These are phyloP conservation scores for Epicoccum sorghinum DNA, from an alignment of 2,329 filamentous ascomycete species.

Conservation along the genomic window DNA sequence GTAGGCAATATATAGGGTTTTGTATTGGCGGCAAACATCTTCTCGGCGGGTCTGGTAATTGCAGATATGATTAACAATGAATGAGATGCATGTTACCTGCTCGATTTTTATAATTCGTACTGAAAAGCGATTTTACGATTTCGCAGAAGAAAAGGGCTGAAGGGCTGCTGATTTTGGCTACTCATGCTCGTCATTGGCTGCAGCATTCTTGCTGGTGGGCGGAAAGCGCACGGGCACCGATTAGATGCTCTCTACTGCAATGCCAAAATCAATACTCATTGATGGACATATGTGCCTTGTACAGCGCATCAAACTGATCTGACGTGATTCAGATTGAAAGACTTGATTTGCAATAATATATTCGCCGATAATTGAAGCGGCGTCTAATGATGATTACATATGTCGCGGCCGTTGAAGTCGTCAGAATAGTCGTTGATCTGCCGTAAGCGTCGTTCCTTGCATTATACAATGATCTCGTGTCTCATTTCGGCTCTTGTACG, in stretches of 20 bases:
- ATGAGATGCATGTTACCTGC: too few relatives aligned
- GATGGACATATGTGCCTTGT: too few relatives aligned
- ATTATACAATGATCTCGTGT: slow-evolving; percentile 6
- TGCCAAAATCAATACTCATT: not conserved
- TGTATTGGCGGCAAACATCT: slow-evolving; percentile 12
- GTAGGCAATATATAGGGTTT: slow-evolving; percentile 8
- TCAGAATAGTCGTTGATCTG: not conserved
- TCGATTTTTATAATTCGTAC: not conserved
- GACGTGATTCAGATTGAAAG: too few relatives aligned
- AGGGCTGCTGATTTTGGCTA: slow-evolving; percentile 3
- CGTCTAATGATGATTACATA: not conserved
- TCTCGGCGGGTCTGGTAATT: not conserved
- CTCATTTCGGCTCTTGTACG: slow-evolving; percentile 18
- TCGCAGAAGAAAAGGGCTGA: slow-evolving; percentile 5
- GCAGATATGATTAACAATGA: not conserved
- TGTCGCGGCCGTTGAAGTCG: slow-evolving; percentile 1
- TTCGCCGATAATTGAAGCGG: not conserved
- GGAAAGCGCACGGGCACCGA: not conserved
- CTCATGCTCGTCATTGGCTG: slow-evolving; percentile 6
- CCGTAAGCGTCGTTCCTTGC: slow-evolving; percentile 2
- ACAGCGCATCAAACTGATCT: too few relatives aligned
- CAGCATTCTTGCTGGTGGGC: not conserved
- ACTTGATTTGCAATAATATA: not conserved
- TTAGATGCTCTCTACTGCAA: not conserved
- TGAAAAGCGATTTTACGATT: not conserved